These are phyloP conservation scores for Oryza nivara DNA, from an alignment of 176 grass and related monocot genomes.

Conservation along the genomic window DNA sequence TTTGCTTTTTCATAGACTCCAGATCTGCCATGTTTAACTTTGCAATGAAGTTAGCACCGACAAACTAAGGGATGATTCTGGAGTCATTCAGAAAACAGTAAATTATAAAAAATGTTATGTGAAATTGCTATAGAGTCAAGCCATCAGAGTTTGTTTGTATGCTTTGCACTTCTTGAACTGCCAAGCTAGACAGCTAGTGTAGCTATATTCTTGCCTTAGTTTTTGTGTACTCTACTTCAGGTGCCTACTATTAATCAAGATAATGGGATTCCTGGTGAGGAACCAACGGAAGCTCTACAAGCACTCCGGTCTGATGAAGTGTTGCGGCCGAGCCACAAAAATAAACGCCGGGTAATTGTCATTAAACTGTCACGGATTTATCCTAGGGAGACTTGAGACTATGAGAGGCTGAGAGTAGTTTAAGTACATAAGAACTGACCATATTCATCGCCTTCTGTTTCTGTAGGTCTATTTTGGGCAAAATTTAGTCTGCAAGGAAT, in stretches of 20 bases:
- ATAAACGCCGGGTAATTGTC: conserved; percentile 53
- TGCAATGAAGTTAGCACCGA: neutral
- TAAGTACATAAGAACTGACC: neutral
- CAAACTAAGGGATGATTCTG: no score
- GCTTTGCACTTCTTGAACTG: no score
- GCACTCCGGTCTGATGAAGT: conserved; percentile 74
- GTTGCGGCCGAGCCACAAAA: conserved; percentile 59
- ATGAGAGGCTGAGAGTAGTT: neutral
- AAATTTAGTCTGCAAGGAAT: conserved; percentile 83
- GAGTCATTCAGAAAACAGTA: no score
- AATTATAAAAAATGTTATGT: no score
- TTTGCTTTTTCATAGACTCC: neutral
- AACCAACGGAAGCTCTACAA: conserved; percentile 79
- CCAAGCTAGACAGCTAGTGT: no score
- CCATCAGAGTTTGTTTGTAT: neutral
- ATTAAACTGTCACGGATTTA: neutral
- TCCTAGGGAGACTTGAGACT: neutral
- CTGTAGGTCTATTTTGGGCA: conserved; percentile 81
- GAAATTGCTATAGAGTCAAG: neutral
- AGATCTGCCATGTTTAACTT: neutral
- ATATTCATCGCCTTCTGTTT: conserved; percentile 20
- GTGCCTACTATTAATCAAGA: conserved; percentile 84
- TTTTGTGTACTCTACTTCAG: conserved; percentile 46
- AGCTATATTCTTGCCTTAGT: neutral
- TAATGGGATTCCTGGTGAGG: conserved; percentile 48